phyloP scores from a whole-genome alignment of 331 rosid genomes.

The Pyrus hybrid region DNA sequence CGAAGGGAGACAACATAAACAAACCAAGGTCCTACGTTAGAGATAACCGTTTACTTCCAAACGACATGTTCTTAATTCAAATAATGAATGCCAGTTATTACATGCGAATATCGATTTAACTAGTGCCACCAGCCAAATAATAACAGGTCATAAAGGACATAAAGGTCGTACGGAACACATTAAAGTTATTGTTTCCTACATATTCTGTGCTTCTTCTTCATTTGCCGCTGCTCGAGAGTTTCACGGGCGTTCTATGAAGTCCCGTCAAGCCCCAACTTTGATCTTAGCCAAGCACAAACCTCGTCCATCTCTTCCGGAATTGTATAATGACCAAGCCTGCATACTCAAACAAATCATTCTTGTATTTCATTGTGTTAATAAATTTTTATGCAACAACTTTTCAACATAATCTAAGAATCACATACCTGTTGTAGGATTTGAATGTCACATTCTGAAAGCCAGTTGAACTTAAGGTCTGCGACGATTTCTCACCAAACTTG shows the following conservation, averaged over 20 bases:
- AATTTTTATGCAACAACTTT: background rate
- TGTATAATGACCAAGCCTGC: constrained; percentile 93
- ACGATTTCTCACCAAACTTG: constrained; percentile 88
- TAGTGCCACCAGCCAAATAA: constrained; percentile 14
- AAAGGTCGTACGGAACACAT: background rate
- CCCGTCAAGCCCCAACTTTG: constrained; percentile 77
- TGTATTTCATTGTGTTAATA: background rate
- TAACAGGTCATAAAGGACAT: background rate
- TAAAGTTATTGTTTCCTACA: background rate
- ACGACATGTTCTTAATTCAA: background rate
- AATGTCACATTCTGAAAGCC: constrained; percentile 72
- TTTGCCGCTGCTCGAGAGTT: background rate
- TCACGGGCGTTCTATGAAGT: constrained; percentile 11
- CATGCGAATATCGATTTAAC: constrained; percentile 3
- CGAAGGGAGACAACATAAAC: too few species aligned
- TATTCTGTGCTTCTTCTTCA: constrained; percentile 2
- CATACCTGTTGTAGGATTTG: constrained; percentile 65
- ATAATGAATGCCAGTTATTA: background rate
- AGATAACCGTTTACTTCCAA: background rate
- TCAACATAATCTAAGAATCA: background rate
- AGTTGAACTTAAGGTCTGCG: constrained; percentile 35
- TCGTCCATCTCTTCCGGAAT: constrained; percentile 90
- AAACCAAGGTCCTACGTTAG: too few species aligned
- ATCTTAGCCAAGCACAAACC: constrained; percentile 69
- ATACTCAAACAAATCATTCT: background rate